A percentile compares a stretch with the other conserved stretches of the same genome.
These are phyloP conservation scores for Polytolypa hystricis DNA, from an alignment of 2,329 filamentous ascomycete genomes.

Conservation along the genomic window DNA sequence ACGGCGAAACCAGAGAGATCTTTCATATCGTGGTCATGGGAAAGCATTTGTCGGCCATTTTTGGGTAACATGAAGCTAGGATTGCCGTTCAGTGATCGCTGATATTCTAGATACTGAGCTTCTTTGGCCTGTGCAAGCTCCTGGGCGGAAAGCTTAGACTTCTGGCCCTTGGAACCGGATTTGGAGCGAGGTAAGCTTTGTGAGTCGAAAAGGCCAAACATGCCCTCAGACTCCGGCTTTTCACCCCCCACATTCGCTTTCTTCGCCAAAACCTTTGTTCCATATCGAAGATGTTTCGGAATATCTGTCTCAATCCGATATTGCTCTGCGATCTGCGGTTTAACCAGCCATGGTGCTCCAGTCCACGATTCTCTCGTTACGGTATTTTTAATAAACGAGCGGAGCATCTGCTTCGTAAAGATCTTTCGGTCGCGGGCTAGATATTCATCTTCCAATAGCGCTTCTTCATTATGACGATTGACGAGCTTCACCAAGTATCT, in stretches of 20 bases:
- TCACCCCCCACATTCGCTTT: conserved; percentile 62
- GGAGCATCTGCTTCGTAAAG: conserved; percentile 88
- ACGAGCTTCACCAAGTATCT: conserved; percentile 71
- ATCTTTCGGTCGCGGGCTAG: conserved; percentile 78
- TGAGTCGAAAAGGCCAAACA: conserved; percentile 41
- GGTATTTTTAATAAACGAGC: conserved; percentile 89
- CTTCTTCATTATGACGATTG: conserved; percentile 57
- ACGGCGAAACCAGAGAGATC: conserved; percentile 25
- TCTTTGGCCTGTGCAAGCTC: conserved; percentile 37
- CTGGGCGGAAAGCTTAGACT: conserved; percentile 42
- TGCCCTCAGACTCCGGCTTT: conserved; percentile 39
- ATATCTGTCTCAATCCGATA: conserved; percentile 84
- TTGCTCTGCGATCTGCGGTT: conserved; percentile 67
- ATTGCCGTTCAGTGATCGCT: conserved; percentile 34
- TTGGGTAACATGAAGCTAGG: conserved; percentile 25
- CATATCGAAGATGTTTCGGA: conserved; percentile 69
- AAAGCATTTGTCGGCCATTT: conserved; percentile 9
- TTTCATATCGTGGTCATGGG: conserved; percentile 16
- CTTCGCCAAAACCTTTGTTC: conserved; percentile 65
- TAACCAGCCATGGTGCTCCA: conserved; percentile 94
- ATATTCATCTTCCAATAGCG: conserved; percentile 67
- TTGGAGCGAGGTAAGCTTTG: conserved; percentile 59
- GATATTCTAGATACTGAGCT: conserved; percentile 39
- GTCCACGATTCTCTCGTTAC: conserved; percentile 88
- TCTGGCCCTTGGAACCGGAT: conserved; percentile 59